Evolutionary conservation across 805 yeast species (phyloP), one percentile per base, ranked within the genome.

Genomic region (Suhomyces vadensis): DNA sequence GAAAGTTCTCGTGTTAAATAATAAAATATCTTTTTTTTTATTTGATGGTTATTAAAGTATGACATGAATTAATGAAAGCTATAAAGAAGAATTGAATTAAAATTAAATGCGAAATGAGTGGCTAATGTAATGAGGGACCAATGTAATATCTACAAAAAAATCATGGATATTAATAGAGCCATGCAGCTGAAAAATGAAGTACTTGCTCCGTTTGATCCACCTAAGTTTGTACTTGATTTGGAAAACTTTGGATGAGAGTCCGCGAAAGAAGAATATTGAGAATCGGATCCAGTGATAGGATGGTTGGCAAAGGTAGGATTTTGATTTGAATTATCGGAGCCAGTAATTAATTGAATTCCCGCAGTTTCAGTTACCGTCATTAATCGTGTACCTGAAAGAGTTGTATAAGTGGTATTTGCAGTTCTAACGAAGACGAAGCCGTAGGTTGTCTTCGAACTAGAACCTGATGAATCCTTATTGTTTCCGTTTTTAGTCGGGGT

Each of bases 181-280:
- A 44, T 21, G 16, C 36, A 13, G 14, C 42, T 44, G 24, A 40
- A 41, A 4, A 36, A 16, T 13, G 37, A 21, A 14, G 31, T 23
- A n/a, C 31, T 26, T 26, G 38, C 26, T 2, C 26, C 17, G 31
- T 20, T 36, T 16, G 31, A 22, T 10, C 17, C 40, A 13, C 43
- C 47, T 5, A 27, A 10, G 21, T 43, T 43, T 1, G 33, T 11
- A 13, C 35, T 33, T 11, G 44, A 41, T 22, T 37, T 41, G 25
- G 33, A 17, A 24, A 47, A 47, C 6, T 37, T 33, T 2, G 36
- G 42, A 4, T 37, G 20, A 17, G 40, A 27, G 17, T 31, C 36
- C 6, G 10, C 40, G 22, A 47, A 47, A 3, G 50, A 47, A 2
- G 50, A 47, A 27, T 39, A 47, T 8, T 47, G 44, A 4, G 44